A percentile compares a stretch with the other conserved stretches of the same genome.
Evolutionary conservation across 257 asterid genomes (phyloP).

Genomic region (Primulina tabacum): DNA sequence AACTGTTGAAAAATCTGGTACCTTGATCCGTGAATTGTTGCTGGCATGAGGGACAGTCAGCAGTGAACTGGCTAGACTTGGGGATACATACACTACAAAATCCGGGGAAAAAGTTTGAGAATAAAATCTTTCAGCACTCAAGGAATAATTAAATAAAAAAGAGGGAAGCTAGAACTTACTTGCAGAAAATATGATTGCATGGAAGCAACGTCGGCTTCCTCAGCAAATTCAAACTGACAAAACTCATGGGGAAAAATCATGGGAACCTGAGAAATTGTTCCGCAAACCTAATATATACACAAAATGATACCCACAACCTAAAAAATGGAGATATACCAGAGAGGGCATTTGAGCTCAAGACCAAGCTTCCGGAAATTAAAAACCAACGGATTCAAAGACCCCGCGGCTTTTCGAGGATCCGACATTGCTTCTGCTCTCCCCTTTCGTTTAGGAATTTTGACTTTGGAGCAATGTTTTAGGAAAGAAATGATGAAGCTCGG

Average conservation of each 20-base stretch:
- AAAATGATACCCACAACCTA: neutral
- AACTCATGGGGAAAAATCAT: neutral
- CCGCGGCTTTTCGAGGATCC: conserved; percentile 30
- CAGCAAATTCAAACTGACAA: conserved; percentile 65
- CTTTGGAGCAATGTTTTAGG: too few species aligned
- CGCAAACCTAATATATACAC: neutral
- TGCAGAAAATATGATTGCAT: conserved; percentile 83
- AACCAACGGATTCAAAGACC: conserved; percentile 56
- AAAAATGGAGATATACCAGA: conserved; percentile 42
- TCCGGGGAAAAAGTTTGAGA: neutral
- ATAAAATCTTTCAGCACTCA: too few species aligned
- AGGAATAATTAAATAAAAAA: too few species aligned
- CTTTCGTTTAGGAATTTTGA: too few species aligned
- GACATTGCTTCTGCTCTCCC: conserved; percentile 16
- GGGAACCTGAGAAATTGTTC: neutral
- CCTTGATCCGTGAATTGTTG: conserved; percentile 49
- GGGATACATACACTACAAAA: conserved; percentile 49
- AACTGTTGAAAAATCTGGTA: conserved; percentile 14
- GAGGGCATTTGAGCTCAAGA: conserved; percentile 86
- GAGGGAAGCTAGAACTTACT: conserved; percentile 41
- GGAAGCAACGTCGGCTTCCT: conserved; percentile 74
- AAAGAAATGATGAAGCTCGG: too few species aligned
- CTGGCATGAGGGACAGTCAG: conserved; percentile 71
- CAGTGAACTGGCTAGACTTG: conserved; percentile 26
- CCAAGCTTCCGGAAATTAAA: conserved; percentile 75